Evolutionary conservation across 192 early-diverging fungal genomes (phyloP).

Genomic region (Umbelopsis sp.): DNA sequence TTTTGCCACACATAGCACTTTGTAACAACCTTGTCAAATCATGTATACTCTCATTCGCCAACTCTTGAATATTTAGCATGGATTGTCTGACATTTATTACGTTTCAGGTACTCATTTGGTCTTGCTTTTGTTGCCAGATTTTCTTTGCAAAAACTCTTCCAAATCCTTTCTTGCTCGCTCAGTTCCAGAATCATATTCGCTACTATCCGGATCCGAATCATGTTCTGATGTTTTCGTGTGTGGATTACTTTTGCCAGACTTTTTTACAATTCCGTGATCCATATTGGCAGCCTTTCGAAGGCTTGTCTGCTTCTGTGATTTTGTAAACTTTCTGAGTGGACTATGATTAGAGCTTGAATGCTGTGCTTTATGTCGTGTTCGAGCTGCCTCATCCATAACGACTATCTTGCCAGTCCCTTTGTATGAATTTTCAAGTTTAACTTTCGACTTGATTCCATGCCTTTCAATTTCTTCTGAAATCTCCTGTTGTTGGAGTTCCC

Average conservation of each 20-base stretch:
- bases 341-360: not conserved
- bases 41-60: too few species aligned
- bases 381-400: too few species aligned
- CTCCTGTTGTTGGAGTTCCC: not conserved
- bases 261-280: not conserved
- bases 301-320: not conserved
- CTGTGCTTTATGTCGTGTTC: not conserved
- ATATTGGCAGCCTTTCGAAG: slow-evolving; percentile 8
- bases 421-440: not conserved
- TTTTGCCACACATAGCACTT: too few species aligned
- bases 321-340: slow-evolving; percentile 8
- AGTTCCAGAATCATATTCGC: slow-evolving; percentile 12
- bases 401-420: not conserved
- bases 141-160: slow-evolving; percentile 4
- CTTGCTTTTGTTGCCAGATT: not conserved
- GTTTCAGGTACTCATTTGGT: not conserved
- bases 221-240: not conserved
- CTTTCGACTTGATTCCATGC: not conserved
- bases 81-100: too few species aligned
- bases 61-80: too few species aligned
- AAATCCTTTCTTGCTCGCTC: slow-evolving; percentile 3
- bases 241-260: not conserved
- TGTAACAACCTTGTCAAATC: too few species aligned
- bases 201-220: slow-evolving; percentile 1
- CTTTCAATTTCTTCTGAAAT: not conserved